Percentiles rank a stretch among this genome's conserved stretches.
Evolutionary conservation across 495 filamentous ascomycete species (phyloP).

Genomic region (Neurospora sp.): DNA sequence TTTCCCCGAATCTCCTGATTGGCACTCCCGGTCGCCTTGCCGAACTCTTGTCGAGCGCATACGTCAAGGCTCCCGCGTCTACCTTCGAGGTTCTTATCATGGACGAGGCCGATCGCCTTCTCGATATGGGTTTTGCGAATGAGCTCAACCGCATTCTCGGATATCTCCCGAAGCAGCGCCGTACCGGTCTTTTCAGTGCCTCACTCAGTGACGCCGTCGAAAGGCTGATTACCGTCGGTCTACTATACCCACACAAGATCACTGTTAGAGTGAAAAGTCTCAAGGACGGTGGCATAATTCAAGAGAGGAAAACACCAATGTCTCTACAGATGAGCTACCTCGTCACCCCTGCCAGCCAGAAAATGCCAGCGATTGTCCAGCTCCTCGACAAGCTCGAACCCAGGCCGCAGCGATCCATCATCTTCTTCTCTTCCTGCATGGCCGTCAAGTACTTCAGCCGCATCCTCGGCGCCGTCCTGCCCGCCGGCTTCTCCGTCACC

Average conservation of each 20-base stretch:
- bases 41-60: conserved; percentile 79
- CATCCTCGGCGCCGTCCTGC: conserved; percentile 58
- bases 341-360: conserved; percentile 59
- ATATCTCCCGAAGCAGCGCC: conserved; percentile 79
- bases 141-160: conserved; percentile 77
- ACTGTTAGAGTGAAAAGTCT: conserved; percentile 71
- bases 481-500: conserved; percentile 53
- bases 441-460: conserved; percentile 88
- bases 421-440: conserved; percentile 90
- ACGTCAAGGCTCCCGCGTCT: conserved; percentile 80
- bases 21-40: conserved; percentile 81
- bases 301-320: conserved; percentile 82
- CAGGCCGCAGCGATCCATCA: conserved; percentile 72
- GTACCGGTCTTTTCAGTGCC: conserved; percentile 90
- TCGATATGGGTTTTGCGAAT: conserved; percentile 93
- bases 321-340: conserved; percentile 85
- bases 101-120: conserved; percentile 85
- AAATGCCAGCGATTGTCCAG: conserved; percentile 60
- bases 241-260: conserved; percentile 90
- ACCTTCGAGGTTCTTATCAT: conserved; percentile 84
- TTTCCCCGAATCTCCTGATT: conserved; percentile 77
- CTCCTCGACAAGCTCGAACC: conserved; percentile 60
- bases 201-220: conserved; percentile 85
- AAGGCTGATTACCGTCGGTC: conserved; percentile 80
- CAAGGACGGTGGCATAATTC: conserved; percentile 50